Conservation (phyloP, 345 rosid genomes). For the Psidium guajava region DNA sequence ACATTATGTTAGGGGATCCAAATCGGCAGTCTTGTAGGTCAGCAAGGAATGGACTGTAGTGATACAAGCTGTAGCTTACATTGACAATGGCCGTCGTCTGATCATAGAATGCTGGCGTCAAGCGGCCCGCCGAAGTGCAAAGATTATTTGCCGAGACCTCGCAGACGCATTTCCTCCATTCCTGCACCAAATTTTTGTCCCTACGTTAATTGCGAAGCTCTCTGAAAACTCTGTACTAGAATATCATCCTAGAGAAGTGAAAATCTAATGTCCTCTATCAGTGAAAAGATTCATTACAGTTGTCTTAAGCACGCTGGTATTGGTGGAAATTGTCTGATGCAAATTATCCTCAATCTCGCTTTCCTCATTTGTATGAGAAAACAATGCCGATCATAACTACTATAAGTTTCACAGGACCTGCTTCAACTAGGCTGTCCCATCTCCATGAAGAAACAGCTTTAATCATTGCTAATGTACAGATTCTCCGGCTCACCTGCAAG, state of each 20-base stretch:
- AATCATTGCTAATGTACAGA: not conserved
- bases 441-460: not conserved
- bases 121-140: constrained; percentile 26
- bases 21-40: constrained; percentile 26
- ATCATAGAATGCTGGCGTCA: constrained; percentile 20
- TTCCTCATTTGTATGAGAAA: not conserved
- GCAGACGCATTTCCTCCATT: constrained; percentile 38
- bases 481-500: constrained; percentile 35
- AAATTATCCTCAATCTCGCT: not conserved
- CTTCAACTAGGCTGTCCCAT: not conserved
- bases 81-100: constrained; percentile 30
- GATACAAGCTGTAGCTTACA: constrained; percentile 25
- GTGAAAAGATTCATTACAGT: not conserved
- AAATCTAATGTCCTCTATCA: not conserved
- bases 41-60: constrained; percentile 24
- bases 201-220: not conserved
- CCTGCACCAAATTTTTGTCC: constrained; percentile 10
- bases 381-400: not conserved
- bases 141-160: constrained; percentile 25
- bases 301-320: not conserved
- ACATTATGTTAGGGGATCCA: too few relatives aligned
- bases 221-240: not conserved
- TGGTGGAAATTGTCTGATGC: not conserved
- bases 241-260: not conserved
- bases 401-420: not conserved